These are phyloP conservation scores for Leccinum pellstonianum DNA, from an alignment of 768 basidiomycete genomes.

Conservation along the genomic window DNA sequence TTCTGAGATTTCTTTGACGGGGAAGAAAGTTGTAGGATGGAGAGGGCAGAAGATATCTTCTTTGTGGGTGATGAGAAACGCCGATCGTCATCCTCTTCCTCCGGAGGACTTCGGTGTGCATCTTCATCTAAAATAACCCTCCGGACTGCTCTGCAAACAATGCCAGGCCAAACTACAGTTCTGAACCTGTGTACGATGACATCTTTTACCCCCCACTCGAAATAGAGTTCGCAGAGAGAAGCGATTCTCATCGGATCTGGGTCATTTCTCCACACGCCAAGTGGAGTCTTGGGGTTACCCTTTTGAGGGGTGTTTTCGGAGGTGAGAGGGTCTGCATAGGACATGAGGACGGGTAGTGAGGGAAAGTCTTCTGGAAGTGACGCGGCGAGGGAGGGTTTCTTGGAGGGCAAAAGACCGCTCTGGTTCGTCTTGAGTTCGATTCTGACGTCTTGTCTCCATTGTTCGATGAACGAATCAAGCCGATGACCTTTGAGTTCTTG, in stretches of 20 bases:
- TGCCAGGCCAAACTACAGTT: conserved; percentile 77
- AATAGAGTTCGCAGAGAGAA: conserved; percentile 78
- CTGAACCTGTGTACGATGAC: conserved; percentile 82
- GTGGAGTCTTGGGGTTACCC: conserved; percentile 36
- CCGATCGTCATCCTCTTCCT: not conserved
- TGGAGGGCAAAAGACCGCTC: conserved; percentile 58
- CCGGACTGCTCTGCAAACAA: conserved; percentile 69
- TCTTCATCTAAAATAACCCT: conserved; percentile 56
- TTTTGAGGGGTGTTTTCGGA: conserved; percentile 49
- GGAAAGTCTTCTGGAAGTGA: conserved; percentile 69
- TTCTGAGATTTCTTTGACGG: conserved; percentile 13
- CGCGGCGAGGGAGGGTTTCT: conserved; percentile 62
- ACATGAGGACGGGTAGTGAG: conserved; percentile 66
- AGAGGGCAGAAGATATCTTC: conserved; percentile 11
- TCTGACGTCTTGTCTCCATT: conserved; percentile 62
- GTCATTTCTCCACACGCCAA: conserved; percentile 51
- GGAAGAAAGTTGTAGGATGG: conserved; percentile 18
- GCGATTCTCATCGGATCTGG: conserved; percentile 74
- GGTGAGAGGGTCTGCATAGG: conserved; percentile 77
- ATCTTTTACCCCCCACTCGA: conserved; percentile 90
- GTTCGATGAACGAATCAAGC: conserved; percentile 53
- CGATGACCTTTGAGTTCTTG: conserved; percentile 42
- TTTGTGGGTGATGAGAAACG: conserved; percentile 19
- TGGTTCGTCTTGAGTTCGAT: conserved; percentile 71
- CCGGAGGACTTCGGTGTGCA: conserved; percentile 5